Conservation (phyloP, 1,284 basidiomycete genomes). For the Naganishia sp. region DNA sequence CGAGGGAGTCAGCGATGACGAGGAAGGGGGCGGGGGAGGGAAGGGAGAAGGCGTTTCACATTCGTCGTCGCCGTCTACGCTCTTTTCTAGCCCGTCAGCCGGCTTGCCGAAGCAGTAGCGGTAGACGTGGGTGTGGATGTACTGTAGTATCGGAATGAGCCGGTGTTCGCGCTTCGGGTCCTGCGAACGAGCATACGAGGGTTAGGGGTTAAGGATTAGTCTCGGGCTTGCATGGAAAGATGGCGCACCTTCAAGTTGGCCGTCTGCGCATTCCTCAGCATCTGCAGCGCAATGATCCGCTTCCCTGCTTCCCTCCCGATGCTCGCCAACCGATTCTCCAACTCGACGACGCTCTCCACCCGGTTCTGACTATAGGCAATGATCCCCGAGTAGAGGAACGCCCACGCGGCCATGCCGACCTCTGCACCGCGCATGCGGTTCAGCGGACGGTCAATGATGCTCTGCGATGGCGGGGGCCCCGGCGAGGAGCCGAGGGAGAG, state of each 20-base stretch:
- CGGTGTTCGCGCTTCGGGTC: slow-evolving; percentile 83
- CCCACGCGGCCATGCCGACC: slow-evolving; percentile 76
- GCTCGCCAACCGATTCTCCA: slow-evolving; percentile 70
- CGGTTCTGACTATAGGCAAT: slow-evolving; percentile 93
- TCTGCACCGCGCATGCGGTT: slow-evolving; percentile 79
- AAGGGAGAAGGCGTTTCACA: slow-evolving; percentile 61
- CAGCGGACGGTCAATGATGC: slow-evolving; percentile 79
- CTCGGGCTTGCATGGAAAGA: too few species aligned
- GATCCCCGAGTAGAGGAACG: slow-evolving; percentile 86
- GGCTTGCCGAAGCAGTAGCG: slow-evolving; percentile 87
- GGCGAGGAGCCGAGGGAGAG: slow-evolving; percentile 6
- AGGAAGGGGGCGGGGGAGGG: not conserved
- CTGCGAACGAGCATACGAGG: slow-evolving; percentile 55
- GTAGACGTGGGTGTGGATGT: slow-evolving; percentile 91
- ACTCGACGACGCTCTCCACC: slow-evolving; percentile 88
- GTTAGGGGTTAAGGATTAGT: not conserved
- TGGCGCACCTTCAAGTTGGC: slow-evolving; percentile 57
- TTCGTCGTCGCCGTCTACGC: slow-evolving; percentile 93
- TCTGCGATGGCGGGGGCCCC: slow-evolving; percentile 56
- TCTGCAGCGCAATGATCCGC: slow-evolving; percentile 63
- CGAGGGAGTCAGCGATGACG: not conserved
- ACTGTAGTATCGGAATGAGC: slow-evolving; percentile 83
- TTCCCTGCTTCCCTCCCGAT: slow-evolving; percentile 76
- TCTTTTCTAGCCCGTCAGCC: slow-evolving; percentile 92
- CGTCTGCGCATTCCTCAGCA: slow-evolving; percentile 51